Base-by-base conservation (phyloP, 768 basidiomycete genomes). In the Xanthoconium purpureum region DNA sequence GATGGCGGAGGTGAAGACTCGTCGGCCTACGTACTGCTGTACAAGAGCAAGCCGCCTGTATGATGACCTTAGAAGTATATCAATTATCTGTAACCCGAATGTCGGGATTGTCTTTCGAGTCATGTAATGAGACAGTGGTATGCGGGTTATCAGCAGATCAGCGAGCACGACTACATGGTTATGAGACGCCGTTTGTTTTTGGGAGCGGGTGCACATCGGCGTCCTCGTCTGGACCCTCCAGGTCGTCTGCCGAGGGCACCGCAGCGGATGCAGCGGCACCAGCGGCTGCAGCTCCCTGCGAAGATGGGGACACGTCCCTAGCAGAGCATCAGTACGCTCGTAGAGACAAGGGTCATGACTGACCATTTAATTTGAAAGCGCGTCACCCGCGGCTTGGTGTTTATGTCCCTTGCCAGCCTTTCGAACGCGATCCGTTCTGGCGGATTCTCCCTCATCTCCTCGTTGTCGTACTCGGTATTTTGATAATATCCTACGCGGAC, bases 401-500 rank as follows among this genome's bases (percentile, higher is more conserved):
- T 94, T 70, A 98, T 87, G 65, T 95, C 92, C 60, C 97, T 79
- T 58, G 91, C 84, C 30, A 99, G 74, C 44, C 85, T 77, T 28
- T 94, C 89, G 68, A 94, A 89, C 66, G 83, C 73, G 50, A 93
- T 90, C 37, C 66, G 63, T 54, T 80, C 78, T 9, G 91, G 88
- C 15, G 86, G 88, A 14, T 73, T 81, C 66, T 85, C 81, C 70
- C 85, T 89, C 85, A 95, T 87, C 73, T 92, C 93, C 51, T 94
- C 91, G 64, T 90, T 92, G 71, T 97, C 96, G 68, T 98, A 98
- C 72, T 98, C 96, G 28, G 95, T 98, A 68, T 98, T 95, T 74
- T 98, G 97, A 72, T 99, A 99, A 71, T 99, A 98, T 8, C 97
- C 97, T 29, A 99, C 95, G 45, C 96, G 86, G n/a, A 99, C 96